Evolutionary conservation across 768 basidiomycete genomes (phyloP), one percentile per base, ranked within the genome.

Genomic region (Leccinum uliginosum): DNA sequence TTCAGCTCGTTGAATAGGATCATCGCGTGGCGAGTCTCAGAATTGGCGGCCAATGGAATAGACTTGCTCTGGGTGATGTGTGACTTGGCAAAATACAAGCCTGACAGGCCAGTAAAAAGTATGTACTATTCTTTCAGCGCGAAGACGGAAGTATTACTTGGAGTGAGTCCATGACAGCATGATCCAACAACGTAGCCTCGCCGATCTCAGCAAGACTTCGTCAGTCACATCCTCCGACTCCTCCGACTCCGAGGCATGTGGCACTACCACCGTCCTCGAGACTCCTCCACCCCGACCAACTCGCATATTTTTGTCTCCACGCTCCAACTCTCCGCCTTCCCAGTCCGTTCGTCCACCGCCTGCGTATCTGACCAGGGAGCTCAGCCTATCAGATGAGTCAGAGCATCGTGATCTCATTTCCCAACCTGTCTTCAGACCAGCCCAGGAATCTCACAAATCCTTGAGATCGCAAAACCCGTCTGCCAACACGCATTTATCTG

Each of bases 221-320:
- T 87, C 87, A 12, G 88, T 87, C 67, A 86, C 89, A 56, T 89
- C 82, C 5, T 79, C 86, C 0, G n/a, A n/a, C n/a, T 83, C 79
- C 43, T 84, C 83, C 58, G 80, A 78, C 65, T 84, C 84, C 35
- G 79, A 81, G 17, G 73, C 76, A 45, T 65, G 61, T n/a, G n/a
- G n/a, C 72, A 74, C 50, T 0, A 75, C 75, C 35, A 71, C 75
- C 51, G 54, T 75, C 34, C 64, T 79, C 50, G 71, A 69, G 24
- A 75, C 79, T 8, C 75, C 79, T 17, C 76, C 79, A 0, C 78
- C 77, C 27, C 81, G 85, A 5, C 83, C 85, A 6, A 70, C 79
- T 7, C 82, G 86, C 44, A 82, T 79, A 0, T 88, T 82, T 57
- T 84, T 85, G 1, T 84, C 85, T 0, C 86, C 86, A 1, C 79